Base-by-base conservation (phyloP, 129 eudicot species). In the Dittrichia graveolens region DNA sequence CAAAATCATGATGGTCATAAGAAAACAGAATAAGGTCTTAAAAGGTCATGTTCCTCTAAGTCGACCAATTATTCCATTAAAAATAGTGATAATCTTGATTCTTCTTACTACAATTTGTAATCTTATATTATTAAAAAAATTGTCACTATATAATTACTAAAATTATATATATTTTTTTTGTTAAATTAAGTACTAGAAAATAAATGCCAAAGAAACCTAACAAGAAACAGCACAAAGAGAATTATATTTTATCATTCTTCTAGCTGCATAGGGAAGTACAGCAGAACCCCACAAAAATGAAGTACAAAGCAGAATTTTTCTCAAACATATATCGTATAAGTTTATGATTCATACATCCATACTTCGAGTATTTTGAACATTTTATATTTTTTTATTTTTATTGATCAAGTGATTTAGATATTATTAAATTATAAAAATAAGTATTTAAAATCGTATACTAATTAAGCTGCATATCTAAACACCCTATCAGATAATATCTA, bases 301-400 rank as follows among this genome's bases (percentile, higher is more conserved):
- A 58, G 39, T 62, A 69, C 53, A 74, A 75, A 66, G 10, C 49
- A 65, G 34, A 61, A 78, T 75, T 78, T 72, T 78, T 66, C 12
- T 49, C 38, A 63, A n/a, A n/a, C n/a, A n/a, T n/a, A n/a, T n/a
- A n/a, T n/a, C n/a, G n/a, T n/a, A n/a, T n/a, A n/a, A n/a, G n/a
- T n/a, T n/a, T n/a, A n/a, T n/a, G n/a, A n/a, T n/a, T n/a, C n/a
- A n/a, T n/a, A n/a, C n/a, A n/a, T n/a, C n/a, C n/a, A n/a, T n/a
- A n/a, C n/a, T n/a, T n/a, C n/a, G n/a, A n/a, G n/a, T n/a, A n/a
- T n/a, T n/a, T n/a, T n/a, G n/a, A n/a, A n/a, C n/a, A n/a, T n/a
- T n/a, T n/a, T n/a, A n/a, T n/a, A n/a, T 76, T 75, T 78, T 71
- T 83, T 65, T 62, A 35, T 18, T 41, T 12, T 19, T 61, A 60